Percentiles rank a stretch among this genome's conserved stretches.
Conservation (phyloP, 306 rosid species). For the Cajanus cajan region DNA sequence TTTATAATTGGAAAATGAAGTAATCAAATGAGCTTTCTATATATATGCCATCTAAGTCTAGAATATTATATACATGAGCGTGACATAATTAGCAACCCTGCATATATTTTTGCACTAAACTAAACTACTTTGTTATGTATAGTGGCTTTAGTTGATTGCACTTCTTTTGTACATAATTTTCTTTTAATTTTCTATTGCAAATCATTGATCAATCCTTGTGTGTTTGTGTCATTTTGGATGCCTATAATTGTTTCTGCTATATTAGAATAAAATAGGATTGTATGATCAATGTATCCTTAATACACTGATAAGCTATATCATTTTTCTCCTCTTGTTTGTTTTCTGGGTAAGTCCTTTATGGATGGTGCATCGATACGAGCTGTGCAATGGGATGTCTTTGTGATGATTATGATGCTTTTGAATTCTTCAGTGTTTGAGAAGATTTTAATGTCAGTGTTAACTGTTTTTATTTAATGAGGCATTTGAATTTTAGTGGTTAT, state of each 20-base stretch:
- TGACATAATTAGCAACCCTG: not conserved
- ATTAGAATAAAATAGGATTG: conserved; percentile 7
- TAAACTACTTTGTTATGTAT: not conserved
- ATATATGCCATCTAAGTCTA: not conserved
- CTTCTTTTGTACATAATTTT: not conserved
- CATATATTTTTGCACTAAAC: not conserved
- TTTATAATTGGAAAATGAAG: not conserved
- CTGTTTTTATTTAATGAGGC: too few species aligned
- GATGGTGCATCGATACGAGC: not conserved
- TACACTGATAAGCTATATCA: not conserved
- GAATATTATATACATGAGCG: not conserved
- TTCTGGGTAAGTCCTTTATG: not conserved
- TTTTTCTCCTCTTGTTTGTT: not conserved
- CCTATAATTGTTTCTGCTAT: not conserved
- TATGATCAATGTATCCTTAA: not conserved
- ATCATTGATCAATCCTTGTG: not conserved
- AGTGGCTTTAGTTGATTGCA: not conserved
- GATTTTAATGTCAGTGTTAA: not conserved
- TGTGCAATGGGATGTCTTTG: not conserved
- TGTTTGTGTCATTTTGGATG: not conserved
- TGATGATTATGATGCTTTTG: not conserved
- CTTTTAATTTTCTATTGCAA: not conserved
- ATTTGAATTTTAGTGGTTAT: too few species aligned
- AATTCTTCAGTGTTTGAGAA: not conserved
- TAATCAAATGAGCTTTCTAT: not conserved